Evolutionary conservation across 75 land plant genomes (phyloP), one percentile per base, ranked within the genome.

Genomic region (Pinus tabuliformis): DNA sequence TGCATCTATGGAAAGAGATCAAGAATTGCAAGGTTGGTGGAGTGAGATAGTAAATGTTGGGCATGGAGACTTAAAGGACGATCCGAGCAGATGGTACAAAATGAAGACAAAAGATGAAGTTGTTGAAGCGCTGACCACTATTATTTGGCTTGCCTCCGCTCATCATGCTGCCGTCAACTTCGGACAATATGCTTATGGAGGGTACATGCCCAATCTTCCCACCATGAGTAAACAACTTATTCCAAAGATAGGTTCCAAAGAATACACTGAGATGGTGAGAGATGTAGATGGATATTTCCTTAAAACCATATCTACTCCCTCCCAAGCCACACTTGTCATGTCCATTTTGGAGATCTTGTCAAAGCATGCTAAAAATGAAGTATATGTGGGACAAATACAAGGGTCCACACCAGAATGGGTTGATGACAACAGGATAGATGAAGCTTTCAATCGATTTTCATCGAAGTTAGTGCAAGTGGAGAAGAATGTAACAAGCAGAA

Each of bases 121-220:
- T 58, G 1, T 58, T 20, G 59, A 58, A 58, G 59, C 59, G 4
- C 5, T 92, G 17, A 88, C 90, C 60, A 90, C 89, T 28, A 79
- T 90, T 59, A 85, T 83, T 8, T 92, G 95, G 95, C 75, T 90
- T 17, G 74, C 86, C 13, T 90, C 95, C 0, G 90, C 86, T 4
- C 90, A 90, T 74, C 95, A 92, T 78, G 95, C 95, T 4, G 92
- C 95, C 1, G 85, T 90, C 21, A 92, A 92, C 81, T 92, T 92
- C 64, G 95, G 91, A 0, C 92, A 92, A 63, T 92, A 88, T 78
- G 37, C 81, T 7, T 87, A 80, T 61, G 95, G 82, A 4, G 95
- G 89, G 22, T 90, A 87, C 75, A 77, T 89, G 59, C 62, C 62
- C 8, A 78, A 76, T 74, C 39, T 42, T 26, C 82, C 82, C 37